Evolutionary conservation across 2,329 filamentous ascomycete genomes (phyloP), one percentile per base, ranked within the genome.

Genomic region (Alternaria sp.): DNA sequence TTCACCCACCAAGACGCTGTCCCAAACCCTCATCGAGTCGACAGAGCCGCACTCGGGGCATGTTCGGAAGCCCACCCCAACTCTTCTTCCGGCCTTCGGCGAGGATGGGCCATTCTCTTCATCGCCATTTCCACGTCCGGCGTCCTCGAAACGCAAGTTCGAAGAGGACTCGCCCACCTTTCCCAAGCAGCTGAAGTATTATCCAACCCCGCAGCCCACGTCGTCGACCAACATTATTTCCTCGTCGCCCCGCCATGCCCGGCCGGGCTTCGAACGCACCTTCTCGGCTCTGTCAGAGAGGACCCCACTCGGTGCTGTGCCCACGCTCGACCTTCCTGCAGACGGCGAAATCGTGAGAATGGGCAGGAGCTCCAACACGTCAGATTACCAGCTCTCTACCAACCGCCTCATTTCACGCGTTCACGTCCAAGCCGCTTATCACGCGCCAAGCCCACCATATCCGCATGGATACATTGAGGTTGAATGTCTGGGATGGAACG

Each of bases 401-500:
- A 97, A 96, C 81, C 91, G 93, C 47, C 87, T 96, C 61, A 93
- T 99, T 64, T 98, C 95, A 73, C 91, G 95, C 74, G 88, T 98
- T 24, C 95, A 99, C 77, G 91, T 97, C 79, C 91, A 92, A 80
- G 94, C 93, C 64, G 87, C 89, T 54, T 99, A 94, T 78, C 87
- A 94, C 64, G 85, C 90, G 22, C 88, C 92, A 12, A 81, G 85
- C 20, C 85, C 87, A 56, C 86, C 86, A 5, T 85, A 92, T 70
- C 88, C 92, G 68, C 85, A 88, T 63, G 92, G 91, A 77, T 90
- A 88, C 78, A 87, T 99, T 47, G 92, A 97, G 79, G 91, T 99
- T 70, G 86, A 92, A 72, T 99, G 95, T 83, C 87, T 91, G 73
- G 95, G 95, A 22, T 98, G 94, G 94, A 99, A 99, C 78, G 95